phyloP scores from a whole-genome alignment of 192 early-diverging fungal species.

The Paraglomus brasilianum region DNA sequence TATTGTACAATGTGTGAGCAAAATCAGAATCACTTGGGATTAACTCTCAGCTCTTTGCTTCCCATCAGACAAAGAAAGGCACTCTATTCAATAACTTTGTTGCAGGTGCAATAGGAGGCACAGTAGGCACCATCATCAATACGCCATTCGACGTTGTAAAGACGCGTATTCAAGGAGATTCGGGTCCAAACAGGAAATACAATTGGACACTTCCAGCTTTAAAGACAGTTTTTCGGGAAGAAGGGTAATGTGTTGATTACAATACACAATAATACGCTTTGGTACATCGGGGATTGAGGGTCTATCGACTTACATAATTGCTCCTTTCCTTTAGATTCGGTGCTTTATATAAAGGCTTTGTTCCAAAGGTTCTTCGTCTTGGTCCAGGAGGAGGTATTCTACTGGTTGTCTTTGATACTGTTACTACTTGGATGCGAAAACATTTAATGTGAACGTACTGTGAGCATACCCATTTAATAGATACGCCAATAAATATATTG shows the following conservation, averaged over 20 bases:
- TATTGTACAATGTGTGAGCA: background rate
- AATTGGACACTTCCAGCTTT: conserved; percentile 84
- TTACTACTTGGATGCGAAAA: conserved; percentile 82
- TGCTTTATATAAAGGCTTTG: conserved; percentile 91
- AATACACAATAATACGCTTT: background rate
- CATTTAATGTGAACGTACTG: too few species aligned
- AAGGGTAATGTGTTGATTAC: conserved; percentile 64
- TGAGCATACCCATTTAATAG: too few species aligned
- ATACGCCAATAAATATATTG: too few species aligned
- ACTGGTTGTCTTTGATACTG: conserved; percentile 87
- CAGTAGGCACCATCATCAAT: conserved; percentile 89
- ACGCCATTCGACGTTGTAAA: conserved; percentile 97
- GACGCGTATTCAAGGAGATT: conserved; percentile 89
- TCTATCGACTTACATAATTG: conserved; percentile 1
- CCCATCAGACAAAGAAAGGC: conserved; percentile 61
- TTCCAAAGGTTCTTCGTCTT: conserved; percentile 92
- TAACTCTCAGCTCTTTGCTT: background rate
- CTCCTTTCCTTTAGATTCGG: conserved; percentile 44
- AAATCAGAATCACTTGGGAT: background rate
- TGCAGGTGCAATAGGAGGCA: conserved; percentile 90
- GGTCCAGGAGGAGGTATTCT: conserved; percentile 81
- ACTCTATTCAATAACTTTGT: conserved; percentile 83
- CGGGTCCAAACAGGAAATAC: conserved; percentile 73
- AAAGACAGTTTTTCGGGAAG: conserved; percentile 77
- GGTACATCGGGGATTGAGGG: background rate